Conservation (phyloP, 192 early-diverging fungal genomes). For the Piromyces finnis region DNA sequence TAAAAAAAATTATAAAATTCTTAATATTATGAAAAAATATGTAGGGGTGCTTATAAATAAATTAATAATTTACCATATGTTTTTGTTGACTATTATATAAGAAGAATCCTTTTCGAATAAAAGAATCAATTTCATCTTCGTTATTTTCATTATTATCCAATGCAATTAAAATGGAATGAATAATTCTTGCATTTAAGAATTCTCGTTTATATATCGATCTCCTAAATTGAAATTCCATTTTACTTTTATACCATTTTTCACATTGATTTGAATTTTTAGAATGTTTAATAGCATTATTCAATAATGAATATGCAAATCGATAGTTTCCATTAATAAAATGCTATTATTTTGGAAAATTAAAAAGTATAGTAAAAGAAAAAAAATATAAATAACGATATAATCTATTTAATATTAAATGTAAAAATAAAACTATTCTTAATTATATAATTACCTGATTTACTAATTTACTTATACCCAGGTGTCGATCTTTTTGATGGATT, state of each 20-base stretch:
- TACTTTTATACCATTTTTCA: neutral
- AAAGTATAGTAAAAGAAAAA: too few species aligned
- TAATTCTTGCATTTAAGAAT: neutral
- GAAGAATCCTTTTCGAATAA: neutral
- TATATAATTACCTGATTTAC: neutral
- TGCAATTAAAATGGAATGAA: neutral
- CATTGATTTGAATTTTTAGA: neutral
- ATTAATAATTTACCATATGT: too few species aligned
- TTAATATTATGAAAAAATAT: too few species aligned
- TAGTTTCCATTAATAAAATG: neutral
- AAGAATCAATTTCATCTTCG: neutral
- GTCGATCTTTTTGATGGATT: neutral
- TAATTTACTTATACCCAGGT: neutral
- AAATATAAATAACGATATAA: too few species aligned
- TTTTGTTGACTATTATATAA: neutral
- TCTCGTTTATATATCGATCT: neutral
- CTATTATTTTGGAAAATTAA: neutral
- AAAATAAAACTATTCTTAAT: too few species aligned
- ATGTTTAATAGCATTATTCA: neutral
- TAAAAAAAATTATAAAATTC: too few species aligned
- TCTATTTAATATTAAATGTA: too few species aligned
- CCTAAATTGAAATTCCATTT: neutral
- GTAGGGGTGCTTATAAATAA: too few species aligned
- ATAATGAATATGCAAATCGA: neutral
- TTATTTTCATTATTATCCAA: neutral